Percentiles rank a stretch among this genome's conserved stretches.
phyloP scores from a whole-genome alignment of 441 rosid species.

The Populus trichocarpa region DNA sequence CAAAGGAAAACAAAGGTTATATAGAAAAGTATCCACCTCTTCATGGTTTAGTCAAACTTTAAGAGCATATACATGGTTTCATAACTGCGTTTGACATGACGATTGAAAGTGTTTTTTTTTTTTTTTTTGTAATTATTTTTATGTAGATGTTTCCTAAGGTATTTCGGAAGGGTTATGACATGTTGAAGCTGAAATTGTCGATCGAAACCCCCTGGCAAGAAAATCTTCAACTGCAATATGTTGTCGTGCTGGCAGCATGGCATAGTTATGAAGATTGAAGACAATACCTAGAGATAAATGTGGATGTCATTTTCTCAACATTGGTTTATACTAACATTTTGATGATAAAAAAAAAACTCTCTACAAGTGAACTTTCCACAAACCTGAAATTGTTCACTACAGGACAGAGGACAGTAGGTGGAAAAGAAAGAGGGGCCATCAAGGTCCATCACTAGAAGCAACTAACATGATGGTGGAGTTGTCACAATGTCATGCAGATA shows the following conservation, averaged over 20 bases:
- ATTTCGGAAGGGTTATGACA: background rate
- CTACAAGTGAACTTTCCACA: background rate
- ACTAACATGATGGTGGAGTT: conserved; percentile 61
- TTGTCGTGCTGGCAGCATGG: too few species aligned
- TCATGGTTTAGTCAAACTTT: too few species aligned
- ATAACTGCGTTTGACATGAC: too few species aligned
- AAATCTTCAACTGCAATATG: too few species aligned
- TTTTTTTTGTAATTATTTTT: too few species aligned
- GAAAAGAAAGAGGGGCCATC: conserved; percentile 23
- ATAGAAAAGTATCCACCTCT: too few species aligned
- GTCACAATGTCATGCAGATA: conserved; percentile 50
- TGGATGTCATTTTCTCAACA: background rate
- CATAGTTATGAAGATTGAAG: too few species aligned
- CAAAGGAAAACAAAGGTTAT: too few species aligned
- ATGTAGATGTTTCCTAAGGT: background rate
- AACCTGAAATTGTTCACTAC: background rate
- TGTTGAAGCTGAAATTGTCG: too few species aligned
- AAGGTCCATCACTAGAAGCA: conserved; percentile 48
- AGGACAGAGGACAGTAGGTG: conserved; percentile 27
- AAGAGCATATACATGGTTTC: too few species aligned
- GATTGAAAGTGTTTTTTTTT: too few species aligned
- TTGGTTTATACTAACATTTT: background rate
- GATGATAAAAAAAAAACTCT: background rate
- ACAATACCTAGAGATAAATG: background rate
- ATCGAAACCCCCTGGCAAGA: too few species aligned